These are phyloP conservation scores for Penicillium alfredii DNA, from an alignment of 495 filamentous ascomycete genomes.

Conservation along the genomic window DNA sequence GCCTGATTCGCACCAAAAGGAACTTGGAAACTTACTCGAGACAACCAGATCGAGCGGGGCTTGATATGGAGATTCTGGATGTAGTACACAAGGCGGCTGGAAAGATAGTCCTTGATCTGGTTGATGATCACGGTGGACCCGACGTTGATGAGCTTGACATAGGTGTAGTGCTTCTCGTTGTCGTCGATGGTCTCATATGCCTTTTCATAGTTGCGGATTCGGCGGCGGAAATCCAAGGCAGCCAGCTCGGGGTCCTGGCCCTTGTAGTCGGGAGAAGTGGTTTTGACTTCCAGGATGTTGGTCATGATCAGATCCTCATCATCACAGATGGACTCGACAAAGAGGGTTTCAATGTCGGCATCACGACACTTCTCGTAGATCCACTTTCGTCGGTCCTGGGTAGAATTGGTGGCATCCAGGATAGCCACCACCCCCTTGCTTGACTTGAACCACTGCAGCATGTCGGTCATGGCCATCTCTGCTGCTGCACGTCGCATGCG, in stretches of 20 bases:
- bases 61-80: slow-evolving; percentile 98
- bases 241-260: slow-evolving; percentile 91
- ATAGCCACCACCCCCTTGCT: slow-evolving; percentile 77
- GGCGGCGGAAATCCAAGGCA: slow-evolving; percentile 83
- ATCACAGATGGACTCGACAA: slow-evolving; percentile 94
- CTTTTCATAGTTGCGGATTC: slow-evolving; percentile 94
- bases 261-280: slow-evolving; percentile 86
- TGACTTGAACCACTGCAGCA: slow-evolving; percentile 80
- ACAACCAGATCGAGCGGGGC: slow-evolving; percentile 95
- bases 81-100: slow-evolving; percentile 94
- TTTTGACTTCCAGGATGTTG: slow-evolving; percentile 97
- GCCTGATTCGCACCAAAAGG: too few species aligned
- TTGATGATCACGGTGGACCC: slow-evolving; percentile 95
- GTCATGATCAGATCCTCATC: slow-evolving; percentile 91
- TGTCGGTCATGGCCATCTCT: slow-evolving; percentile 82
- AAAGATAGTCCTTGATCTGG: slow-evolving; percentile 91
- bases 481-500: slow-evolving; percentile 79
- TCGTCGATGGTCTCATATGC: slow-evolving; percentile 89
- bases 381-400: slow-evolving; percentile 83
- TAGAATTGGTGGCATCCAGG: slow-evolving; percentile 92
- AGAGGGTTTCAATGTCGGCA: slow-evolving; percentile 81
- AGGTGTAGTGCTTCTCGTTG: slow-evolving; percentile 78
- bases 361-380: slow-evolving; percentile 67
- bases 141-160: slow-evolving; percentile 95
- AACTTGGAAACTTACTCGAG: slow-evolving; percentile 75